Conservation (phyloP, 2,329 filamentous ascomycete species). For the Trichoderma polysporum region DNA sequence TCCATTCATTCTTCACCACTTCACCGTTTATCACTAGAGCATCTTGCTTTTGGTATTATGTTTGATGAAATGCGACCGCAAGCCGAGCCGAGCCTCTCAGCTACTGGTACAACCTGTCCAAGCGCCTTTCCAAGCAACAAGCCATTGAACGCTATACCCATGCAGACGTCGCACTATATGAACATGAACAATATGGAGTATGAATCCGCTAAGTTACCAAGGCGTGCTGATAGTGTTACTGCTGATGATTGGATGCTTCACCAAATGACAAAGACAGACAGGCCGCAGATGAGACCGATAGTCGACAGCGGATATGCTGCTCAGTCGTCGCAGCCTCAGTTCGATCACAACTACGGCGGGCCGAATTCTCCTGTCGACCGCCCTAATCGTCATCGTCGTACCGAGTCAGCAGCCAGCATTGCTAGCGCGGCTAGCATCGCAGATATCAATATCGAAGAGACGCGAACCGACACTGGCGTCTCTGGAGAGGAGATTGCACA, state of each 20-base stretch:
- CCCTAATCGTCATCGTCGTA: constrained; percentile 50
- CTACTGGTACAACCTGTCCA: constrained; percentile 57
- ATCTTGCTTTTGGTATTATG: constrained; percentile 31
- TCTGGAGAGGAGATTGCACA: constrained; percentile 79
- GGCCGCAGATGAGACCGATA: constrained; percentile 41
- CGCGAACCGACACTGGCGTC: constrained; percentile 76
- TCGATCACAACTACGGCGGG: constrained; percentile 16
- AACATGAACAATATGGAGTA: constrained; percentile 49
- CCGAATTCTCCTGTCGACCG: constrained; percentile 23
- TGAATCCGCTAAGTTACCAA: constrained; percentile 45
- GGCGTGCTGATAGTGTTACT: constrained; percentile 35
- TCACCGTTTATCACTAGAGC: constrained; percentile 5
- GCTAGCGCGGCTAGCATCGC: constrained; percentile 60
- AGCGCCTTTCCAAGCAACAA: constrained; percentile 47
- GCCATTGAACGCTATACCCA: constrained; percentile 49
- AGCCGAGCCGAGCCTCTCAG: constrained; percentile 50
- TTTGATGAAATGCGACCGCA: constrained; percentile 61
- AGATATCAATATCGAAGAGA: constrained; percentile 63
- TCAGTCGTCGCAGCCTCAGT: constrained; percentile 31
- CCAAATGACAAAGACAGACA: constrained; percentile 50
- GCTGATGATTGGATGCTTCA: constrained; percentile 37
- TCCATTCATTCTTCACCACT: constrained; percentile 23
- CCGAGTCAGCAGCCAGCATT: constrained; percentile 59
- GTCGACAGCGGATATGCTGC: constrained; percentile 41
- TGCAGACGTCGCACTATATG: constrained; percentile 58